Percentiles rank a stretch among this genome's conserved stretches.
Evolutionary conservation across 2,329 filamentous ascomycete species (phyloP).

Genomic region (Aureobasidium sp.): DNA sequence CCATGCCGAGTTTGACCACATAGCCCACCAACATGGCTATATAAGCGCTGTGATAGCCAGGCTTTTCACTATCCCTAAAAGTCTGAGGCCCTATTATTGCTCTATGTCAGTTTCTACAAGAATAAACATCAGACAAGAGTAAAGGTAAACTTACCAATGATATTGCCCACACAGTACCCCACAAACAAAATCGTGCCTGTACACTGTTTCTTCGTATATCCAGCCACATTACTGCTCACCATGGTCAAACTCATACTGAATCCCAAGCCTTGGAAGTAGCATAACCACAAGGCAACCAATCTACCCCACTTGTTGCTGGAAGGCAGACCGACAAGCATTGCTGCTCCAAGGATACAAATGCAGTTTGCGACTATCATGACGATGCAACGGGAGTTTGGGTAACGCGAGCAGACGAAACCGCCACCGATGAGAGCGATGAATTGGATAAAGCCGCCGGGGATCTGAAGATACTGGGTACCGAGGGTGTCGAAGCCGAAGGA

Average conservation of each 20-base stretch:
- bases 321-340: slow-evolving; percentile 45
- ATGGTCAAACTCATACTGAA: slow-evolving; percentile 48
- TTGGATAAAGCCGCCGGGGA: slow-evolving; percentile 51
- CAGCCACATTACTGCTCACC: slow-evolving; percentile 45
- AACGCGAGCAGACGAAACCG: slow-evolving; percentile 46
- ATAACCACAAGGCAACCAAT: slow-evolving; percentile 50
- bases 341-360: slow-evolving; percentile 48
- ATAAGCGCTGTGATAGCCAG: slow-evolving; percentile 43
- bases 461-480: slow-evolving; percentile 50
- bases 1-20: slow-evolving; percentile 42
- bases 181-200: slow-evolving; percentile 45
- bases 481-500: slow-evolving; percentile 42
- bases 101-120: no score
- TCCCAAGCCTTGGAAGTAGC: slow-evolving; percentile 46
- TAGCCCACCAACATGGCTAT: slow-evolving; percentile 52
- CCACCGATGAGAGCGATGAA: slow-evolving; percentile 46
- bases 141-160: slow-evolving; percentile 11
- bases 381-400: slow-evolving; percentile 43
- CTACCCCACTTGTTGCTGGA: slow-evolving; percentile 48
- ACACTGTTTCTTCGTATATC: slow-evolving; percentile 49
- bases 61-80: slow-evolving; percentile 42
- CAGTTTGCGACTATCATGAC: slow-evolving; percentile 50
- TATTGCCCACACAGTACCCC: slow-evolving; percentile 46
- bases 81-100: slow-evolving; percentile 37
- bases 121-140: background rate